Evolutionary conservation across 208 protist genomes (phyloP).

Genomic region (Trypanosoma caninum): DNA sequence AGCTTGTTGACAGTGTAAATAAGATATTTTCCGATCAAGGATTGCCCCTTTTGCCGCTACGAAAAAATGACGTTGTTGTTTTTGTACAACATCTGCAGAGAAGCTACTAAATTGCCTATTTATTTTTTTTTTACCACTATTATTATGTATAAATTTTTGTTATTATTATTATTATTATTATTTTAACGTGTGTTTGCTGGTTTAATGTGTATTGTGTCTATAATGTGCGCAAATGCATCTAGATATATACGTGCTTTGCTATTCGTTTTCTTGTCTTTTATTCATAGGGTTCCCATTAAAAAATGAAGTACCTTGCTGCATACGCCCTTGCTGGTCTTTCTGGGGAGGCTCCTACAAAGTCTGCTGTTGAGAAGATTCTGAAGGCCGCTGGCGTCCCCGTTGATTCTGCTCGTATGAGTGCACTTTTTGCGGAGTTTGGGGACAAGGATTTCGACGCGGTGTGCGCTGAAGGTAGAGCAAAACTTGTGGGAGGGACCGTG

Average conservation of each 20-base stretch:
- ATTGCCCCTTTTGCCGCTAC: constrained; percentile 42
- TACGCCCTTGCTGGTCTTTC: constrained; percentile 89
- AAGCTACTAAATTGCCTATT: constrained; percentile 40
- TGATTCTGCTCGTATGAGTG: constrained; percentile 61
- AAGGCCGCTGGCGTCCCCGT: constrained; percentile 81
- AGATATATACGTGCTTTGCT: background rate
- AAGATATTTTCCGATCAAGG: constrained; percentile 3
- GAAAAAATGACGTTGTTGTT: constrained; percentile 21
- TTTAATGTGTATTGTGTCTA: constrained; percentile 1
- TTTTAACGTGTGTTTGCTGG: too few relatives aligned
- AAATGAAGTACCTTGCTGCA: constrained; percentile 79
- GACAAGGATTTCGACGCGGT: constrained; percentile 92
- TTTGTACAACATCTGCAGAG: constrained; percentile 45
- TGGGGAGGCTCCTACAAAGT: constrained; percentile 74
- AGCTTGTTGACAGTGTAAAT: constrained; percentile 7
- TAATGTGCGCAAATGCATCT: background rate
- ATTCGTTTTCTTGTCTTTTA: background rate
- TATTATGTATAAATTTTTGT: background rate
- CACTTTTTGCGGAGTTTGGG: constrained; percentile 78
- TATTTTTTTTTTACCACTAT: background rate
- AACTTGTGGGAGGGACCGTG: constrained; percentile 64
- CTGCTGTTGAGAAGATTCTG: constrained; percentile 86
- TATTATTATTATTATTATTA: too few relatives aligned
- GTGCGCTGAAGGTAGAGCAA: constrained; percentile 78
- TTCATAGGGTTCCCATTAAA: too few relatives aligned